A percentile compares a stretch with the other conserved stretches of the same genome.
phyloP scores from a whole-genome alignment of 1,284 basidiomycete species.

The Gomphus bonarii region DNA sequence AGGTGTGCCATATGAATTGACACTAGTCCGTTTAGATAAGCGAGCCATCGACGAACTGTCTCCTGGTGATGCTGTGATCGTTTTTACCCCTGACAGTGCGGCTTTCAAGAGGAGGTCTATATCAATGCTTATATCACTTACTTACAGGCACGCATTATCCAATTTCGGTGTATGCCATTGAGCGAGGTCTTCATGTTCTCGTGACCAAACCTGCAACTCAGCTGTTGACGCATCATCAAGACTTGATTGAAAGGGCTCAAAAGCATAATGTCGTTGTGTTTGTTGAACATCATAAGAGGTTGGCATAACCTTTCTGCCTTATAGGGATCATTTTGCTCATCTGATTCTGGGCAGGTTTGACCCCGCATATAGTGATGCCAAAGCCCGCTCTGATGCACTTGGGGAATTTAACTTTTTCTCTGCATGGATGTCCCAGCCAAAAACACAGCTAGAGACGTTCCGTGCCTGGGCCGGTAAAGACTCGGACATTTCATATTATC shows the following conservation, averaged over 20 bases:
- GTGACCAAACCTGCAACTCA: constrained; percentile 92
- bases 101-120: background rate
- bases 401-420: constrained; percentile 90
- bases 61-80: constrained; percentile 79
- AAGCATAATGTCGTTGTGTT: constrained; percentile 80
- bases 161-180: constrained; percentile 79
- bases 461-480: constrained; percentile 91
- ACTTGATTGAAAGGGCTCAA: constrained; percentile 63
- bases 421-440: constrained; percentile 93
- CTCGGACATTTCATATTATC: constrained; percentile 90
- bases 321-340: background rate
- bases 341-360: constrained; percentile 51
- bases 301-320: constrained; percentile 12
- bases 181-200: constrained; percentile 77
- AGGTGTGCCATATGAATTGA: background rate
- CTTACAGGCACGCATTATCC: constrained; percentile 70
- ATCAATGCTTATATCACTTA: constrained; percentile 3
- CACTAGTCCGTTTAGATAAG: constrained; percentile 50
- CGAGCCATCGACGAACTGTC: constrained; percentile 71
- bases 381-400: constrained; percentile 60
- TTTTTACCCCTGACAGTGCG: constrained; percentile 79
- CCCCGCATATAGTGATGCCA: constrained; percentile 87
- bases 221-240: constrained; percentile 72
- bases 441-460: constrained; percentile 90
- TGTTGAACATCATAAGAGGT: constrained; percentile 84